A percentile compares a stretch with the other conserved stretches of the same genome.
These are phyloP conservation scores for Tuber brumale DNA, from an alignment of 495 filamentous ascomycete species.

Conservation along the genomic window DNA sequence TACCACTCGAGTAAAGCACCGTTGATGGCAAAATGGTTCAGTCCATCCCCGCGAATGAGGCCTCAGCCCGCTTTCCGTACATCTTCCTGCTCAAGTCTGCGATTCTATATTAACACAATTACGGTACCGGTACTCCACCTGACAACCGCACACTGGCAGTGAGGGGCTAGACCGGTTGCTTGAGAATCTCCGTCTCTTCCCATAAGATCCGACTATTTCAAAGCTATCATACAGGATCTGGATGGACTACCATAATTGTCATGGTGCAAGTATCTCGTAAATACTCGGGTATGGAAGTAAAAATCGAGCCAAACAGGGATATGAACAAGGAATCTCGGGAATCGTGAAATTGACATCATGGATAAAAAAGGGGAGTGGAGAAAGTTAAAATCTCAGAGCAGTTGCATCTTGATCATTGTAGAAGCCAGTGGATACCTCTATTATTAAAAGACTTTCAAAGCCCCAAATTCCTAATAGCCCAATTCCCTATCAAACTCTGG, in stretches of 20 bases:
- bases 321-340: no score
- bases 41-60: neutral
- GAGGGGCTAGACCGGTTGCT: neutral
- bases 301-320: no score
- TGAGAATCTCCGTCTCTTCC: neutral
- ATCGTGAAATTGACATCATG: no score
- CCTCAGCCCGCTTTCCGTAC: neutral
- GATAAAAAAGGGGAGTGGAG: no score
- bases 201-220: neutral
- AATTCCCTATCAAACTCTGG: no score
- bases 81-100: neutral
- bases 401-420: no score
- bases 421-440: no score
- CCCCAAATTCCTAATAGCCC: no score
- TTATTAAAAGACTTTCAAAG: no score
- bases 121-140: neutral
- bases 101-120: neutral
- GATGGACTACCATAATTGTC: neutral
- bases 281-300: no score
- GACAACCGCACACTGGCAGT: neutral
- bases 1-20: neutral
- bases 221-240: neutral
- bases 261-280: neutral
- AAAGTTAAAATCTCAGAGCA: no score
- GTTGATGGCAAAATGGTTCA: neutral